Evolutionary conservation across 2,329 filamentous ascomycete genomes (phyloP).

Genomic region (Trichoderma cornu-damae): DNA sequence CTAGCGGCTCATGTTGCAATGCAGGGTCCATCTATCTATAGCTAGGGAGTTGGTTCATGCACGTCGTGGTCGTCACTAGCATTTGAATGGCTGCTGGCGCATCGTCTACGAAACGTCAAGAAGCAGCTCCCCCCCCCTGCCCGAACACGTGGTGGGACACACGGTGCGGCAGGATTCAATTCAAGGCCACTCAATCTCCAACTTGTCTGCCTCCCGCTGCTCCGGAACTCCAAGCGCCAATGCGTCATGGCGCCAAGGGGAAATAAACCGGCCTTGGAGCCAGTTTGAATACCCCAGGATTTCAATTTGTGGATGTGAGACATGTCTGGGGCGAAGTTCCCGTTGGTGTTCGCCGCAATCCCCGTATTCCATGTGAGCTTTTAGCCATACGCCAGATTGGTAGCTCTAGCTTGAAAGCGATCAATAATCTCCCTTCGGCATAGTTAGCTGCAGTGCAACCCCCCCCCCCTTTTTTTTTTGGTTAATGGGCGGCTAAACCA

Average conservation of each 20-base stretch:
- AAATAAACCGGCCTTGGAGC: conserved; percentile 1
- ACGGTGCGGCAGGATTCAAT: not conserved
- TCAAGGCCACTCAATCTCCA: not conserved
- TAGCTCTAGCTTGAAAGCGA: not conserved
- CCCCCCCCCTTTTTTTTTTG: no score
- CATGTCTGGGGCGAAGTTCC: not conserved
- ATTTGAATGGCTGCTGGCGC: not conserved
- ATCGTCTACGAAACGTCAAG: not conserved
- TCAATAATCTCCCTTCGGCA: not conserved
- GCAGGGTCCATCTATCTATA: not conserved
- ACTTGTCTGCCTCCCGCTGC: not conserved
- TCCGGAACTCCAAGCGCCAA: conserved; percentile 5
- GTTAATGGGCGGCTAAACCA: conserved; percentile 3
- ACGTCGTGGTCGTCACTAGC: not conserved
- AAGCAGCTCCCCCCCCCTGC: not conserved
- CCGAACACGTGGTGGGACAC: conserved; percentile 14
- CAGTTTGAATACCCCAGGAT: not conserved
- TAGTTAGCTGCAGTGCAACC: not conserved
- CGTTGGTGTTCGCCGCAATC: not conserved
- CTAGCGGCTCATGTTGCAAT: not conserved
- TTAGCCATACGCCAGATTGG: not conserved
- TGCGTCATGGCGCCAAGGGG: conserved; percentile 3
- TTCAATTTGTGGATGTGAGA: not conserved
- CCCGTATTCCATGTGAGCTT: not conserved
- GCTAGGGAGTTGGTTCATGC: not conserved